Evolutionary conservation across 2,329 filamentous ascomycete species (phyloP).

Genomic region (Paecilomyces sp.): DNA sequence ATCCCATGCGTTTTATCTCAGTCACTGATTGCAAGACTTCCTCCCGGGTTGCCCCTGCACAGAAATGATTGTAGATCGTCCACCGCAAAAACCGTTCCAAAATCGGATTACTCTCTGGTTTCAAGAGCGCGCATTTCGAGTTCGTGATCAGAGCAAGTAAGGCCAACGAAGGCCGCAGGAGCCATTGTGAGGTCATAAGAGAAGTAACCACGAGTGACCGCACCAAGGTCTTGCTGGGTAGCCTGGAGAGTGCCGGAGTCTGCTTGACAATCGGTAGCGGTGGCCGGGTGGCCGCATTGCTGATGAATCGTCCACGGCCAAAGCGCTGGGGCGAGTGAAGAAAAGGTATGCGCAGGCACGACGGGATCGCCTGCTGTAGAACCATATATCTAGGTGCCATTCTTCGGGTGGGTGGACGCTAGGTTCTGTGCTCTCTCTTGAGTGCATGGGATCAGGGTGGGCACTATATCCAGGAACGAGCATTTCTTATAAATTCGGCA

Average conservation of each 20-base stretch:
- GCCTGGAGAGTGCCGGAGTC: neutral
- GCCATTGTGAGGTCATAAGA: neutral
- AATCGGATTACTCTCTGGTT: conserved; percentile 21
- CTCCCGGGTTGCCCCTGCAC: conserved; percentile 34
- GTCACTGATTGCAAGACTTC: conserved; percentile 22
- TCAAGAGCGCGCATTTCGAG: neutral
- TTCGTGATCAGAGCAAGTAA: neutral
- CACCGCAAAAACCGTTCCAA: conserved; percentile 29
- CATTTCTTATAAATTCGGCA: too few species aligned
- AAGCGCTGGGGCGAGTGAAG: neutral
- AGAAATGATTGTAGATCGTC: conserved; percentile 44
- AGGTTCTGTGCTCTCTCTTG: too few species aligned
- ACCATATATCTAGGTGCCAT: too few species aligned
- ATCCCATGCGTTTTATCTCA: neutral
- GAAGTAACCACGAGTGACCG: neutral
- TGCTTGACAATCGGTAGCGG: neutral
- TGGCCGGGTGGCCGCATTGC: neutral
- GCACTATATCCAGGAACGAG: too few species aligned
- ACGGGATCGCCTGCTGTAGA: too few species aligned
- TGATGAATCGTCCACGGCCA: neutral
- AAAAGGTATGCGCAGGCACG: too few species aligned
- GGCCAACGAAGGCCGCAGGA: neutral
- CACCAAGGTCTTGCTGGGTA: neutral
- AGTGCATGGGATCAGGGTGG: too few species aligned
- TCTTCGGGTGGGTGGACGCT: too few species aligned